phyloP scores from a whole-genome alignment of 2,329 filamentous ascomycete species.

The Neonectria neomacrospora region DNA sequence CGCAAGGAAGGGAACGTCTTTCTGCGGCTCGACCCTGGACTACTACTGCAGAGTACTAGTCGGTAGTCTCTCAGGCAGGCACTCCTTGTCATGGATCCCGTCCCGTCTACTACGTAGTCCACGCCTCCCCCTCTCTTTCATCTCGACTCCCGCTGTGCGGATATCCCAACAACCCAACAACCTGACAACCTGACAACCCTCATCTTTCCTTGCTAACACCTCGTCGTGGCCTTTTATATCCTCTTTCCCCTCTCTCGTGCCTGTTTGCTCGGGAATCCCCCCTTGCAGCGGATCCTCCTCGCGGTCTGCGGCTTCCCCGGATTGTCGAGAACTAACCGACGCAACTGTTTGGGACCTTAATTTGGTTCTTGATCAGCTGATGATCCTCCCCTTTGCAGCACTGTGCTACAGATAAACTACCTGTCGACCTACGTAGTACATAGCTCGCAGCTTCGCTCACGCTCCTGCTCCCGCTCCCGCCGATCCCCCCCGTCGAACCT shows the following conservation, averaged over 20 bases:
- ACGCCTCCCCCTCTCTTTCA: slow-evolving; percentile 25
- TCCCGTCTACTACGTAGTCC: slow-evolving; percentile 3
- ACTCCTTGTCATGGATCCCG: slow-evolving; percentile 15
- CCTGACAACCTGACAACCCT: neutral
- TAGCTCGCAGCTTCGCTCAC: slow-evolving; percentile 34
- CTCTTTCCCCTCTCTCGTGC: neutral
- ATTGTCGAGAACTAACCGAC: slow-evolving; percentile 42
- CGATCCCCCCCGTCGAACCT: slow-evolving; percentile 35
- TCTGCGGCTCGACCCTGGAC: slow-evolving; percentile 2
- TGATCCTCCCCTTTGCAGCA: slow-evolving; percentile 46
- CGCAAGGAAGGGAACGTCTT: slow-evolving; percentile 22
- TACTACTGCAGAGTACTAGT: neutral
- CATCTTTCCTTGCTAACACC: slow-evolving; percentile 1
- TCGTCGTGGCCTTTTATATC: neutral
- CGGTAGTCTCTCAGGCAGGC: neutral
- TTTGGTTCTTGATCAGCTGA: slow-evolving; percentile 44
- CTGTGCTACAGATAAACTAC: slow-evolving; percentile 35
- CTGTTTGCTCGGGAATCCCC: slow-evolving; percentile 10
- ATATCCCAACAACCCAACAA: neutral
- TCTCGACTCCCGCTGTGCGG: slow-evolving; percentile 3
- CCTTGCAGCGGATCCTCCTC: slow-evolving; percentile 37
- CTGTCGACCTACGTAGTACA: slow-evolving; percentile 23
- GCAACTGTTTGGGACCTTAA: slow-evolving; percentile 36
- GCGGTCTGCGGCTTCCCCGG: slow-evolving; percentile 43
- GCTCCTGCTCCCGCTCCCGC: slow-evolving; percentile 30